Conservation (phyloP, 768 basidiomycete species). For the Jaapia argillacea region DNA sequence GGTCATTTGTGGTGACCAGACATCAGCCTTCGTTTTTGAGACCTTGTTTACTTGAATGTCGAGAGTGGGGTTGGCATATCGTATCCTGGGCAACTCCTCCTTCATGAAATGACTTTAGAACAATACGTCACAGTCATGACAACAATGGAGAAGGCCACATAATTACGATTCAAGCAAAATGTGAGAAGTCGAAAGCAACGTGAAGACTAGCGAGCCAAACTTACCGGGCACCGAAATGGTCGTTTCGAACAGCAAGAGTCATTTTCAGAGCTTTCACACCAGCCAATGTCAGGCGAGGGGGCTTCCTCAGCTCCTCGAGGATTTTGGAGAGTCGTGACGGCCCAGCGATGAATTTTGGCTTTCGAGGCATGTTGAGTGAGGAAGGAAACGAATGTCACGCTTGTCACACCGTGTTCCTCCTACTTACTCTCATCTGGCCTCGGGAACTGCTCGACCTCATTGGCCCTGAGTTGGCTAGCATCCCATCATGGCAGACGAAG, state of each 20-base stretch:
- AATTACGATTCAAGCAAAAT: too few species aligned
- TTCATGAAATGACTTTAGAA: conserved; percentile 61
- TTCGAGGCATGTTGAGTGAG: conserved; percentile 16
- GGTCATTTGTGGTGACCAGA: conserved; percentile 51
- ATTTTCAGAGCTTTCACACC: conserved; percentile 44
- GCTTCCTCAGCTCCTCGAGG: conserved; percentile 36
- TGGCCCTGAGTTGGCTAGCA: not conserved
- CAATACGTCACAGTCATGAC: not conserved
- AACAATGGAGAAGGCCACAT: not conserved
- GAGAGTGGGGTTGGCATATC: conserved; percentile 62
- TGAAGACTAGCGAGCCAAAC: conserved; percentile 10
- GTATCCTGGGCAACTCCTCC: conserved; percentile 70
- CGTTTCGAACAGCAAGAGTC: conserved; percentile 49
- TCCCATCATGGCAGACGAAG: conserved; percentile 13
- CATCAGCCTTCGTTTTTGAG: conserved; percentile 41
- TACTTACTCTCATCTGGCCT: too few species aligned
- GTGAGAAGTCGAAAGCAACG: too few species aligned
- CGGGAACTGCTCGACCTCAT: too few species aligned
- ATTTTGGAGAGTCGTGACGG: conserved; percentile 48
- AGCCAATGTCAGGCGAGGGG: conserved; percentile 39
- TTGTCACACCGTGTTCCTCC: not conserved
- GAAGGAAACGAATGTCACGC: not conserved
- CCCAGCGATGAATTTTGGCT: conserved; percentile 23
- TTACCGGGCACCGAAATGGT: conserved; percentile 70
- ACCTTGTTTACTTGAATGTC: conserved; percentile 48